Percentiles rank a stretch among this genome's conserved stretches.
Conservation (phyloP, 108 stramenopile genomes). For the Tribonema minus region DNA sequence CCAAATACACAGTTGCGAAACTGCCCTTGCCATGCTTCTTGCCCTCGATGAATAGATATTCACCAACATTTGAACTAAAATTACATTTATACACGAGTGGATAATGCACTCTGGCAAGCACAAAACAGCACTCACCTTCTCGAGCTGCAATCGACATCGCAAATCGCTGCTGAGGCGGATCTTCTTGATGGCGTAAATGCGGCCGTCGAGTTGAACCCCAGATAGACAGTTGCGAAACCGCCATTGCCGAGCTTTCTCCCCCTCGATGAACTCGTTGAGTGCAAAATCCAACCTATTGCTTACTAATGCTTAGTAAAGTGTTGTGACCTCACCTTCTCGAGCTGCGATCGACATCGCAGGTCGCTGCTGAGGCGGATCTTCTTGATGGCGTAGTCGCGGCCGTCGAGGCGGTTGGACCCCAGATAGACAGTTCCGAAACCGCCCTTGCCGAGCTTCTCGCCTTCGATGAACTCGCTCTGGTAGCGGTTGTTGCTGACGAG, state of each 20-base stretch:
- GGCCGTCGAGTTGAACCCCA: conserved; percentile 50
- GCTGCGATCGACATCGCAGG: too few species aligned
- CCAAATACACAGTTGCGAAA: conserved; percentile 62
- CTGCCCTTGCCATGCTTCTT: conserved; percentile 56
- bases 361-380: conserved; percentile 46
- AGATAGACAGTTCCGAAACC: conserved; percentile 65
- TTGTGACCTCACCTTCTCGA: too few species aligned
- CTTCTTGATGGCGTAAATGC: conserved; percentile 59
- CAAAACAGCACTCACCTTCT: too few species aligned
- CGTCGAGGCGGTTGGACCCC: conserved; percentile 47
- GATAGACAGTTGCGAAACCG: conserved; percentile 64
- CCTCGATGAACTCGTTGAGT: conserved; percentile 42
- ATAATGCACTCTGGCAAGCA: too few species aligned
- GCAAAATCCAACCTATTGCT: too few species aligned
- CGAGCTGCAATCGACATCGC: too few species aligned
- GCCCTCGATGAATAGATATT: conserved; percentile 34
- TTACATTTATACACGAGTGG: too few species aligned
- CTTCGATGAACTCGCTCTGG: conserved; percentile 33
- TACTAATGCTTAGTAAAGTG: too few species aligned
- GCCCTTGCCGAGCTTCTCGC: conserved; percentile 50
- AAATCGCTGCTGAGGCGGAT: conserved; percentile 39
- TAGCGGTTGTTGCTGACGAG: conserved; percentile 21
- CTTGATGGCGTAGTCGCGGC: conserved; percentile 58
- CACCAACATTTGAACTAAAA: too few species aligned
- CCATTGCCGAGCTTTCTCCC: conserved; percentile 51